Evolutionary conservation across 2,329 filamentous ascomycete species (phyloP).

Genomic region (Simplicillium sp.): DNA sequence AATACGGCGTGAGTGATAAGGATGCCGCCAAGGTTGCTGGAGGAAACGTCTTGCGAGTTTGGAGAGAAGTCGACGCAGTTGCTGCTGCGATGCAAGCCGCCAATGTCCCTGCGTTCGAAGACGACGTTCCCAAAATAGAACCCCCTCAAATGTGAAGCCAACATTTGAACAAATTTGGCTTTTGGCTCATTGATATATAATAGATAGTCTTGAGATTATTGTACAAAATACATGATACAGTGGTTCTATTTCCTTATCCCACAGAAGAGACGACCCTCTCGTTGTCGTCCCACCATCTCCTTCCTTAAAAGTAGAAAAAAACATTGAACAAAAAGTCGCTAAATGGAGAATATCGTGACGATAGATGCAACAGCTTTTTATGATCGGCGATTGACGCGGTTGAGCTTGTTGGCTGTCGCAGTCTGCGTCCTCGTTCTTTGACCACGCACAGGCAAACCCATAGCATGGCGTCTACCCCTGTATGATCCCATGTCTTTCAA

Average conservation of each 20-base stretch:
- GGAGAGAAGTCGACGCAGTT: conserved; percentile 68
- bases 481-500: conserved; percentile 88
- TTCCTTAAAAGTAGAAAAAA: no score
- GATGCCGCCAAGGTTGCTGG: conserved; percentile 71
- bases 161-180: no score
- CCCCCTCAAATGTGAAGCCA: no score
- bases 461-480: conserved; percentile 81
- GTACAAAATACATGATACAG: no score
- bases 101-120: conserved; percentile 44
- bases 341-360: no score
- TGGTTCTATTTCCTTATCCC: no score
- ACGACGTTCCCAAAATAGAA: conserved; percentile 26
- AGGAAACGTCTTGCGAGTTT: conserved; percentile 74
- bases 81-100: conserved; percentile 54
- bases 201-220: no score
- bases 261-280: no score
- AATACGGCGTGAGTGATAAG: conserved; percentile 61
- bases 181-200: no score
- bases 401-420: conserved; percentile 51
- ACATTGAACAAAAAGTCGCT: no score
- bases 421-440: conserved; percentile 77
- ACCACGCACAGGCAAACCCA: conserved; percentile 83
- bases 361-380: not conserved
- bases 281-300: no score
- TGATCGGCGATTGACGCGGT: conserved; percentile 38